Percentiles rank a stretch among this genome's conserved stretches.
phyloP scores from a whole-genome alignment of 352 stramenopile species.

The Phytophthora hybrid region DNA sequence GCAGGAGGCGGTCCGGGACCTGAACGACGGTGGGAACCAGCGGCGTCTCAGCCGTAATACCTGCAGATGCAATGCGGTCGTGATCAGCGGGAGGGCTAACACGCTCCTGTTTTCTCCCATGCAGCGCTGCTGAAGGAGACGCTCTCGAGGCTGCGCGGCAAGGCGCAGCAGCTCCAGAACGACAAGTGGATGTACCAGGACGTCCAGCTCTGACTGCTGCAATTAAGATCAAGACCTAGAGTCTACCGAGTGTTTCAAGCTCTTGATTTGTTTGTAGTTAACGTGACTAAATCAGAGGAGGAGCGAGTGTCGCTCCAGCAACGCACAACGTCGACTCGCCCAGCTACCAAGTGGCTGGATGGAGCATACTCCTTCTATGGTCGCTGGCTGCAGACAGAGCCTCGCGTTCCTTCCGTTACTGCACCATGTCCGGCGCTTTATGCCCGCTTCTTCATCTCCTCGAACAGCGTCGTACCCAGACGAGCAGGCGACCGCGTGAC shows the following conservation, averaged over 20 bases:
- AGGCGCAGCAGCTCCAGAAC: constrained; percentile 64
- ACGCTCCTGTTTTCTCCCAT: background rate
- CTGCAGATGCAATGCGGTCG: background rate
- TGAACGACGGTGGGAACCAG: constrained; percentile 51
- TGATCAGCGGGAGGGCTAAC: background rate
- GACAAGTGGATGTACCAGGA: constrained; percentile 86
- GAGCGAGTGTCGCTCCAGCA: constrained; percentile 4
- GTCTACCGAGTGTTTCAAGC: constrained; percentile 22
- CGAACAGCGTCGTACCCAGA: constrained; percentile 97
- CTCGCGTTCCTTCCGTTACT: constrained; percentile 23
- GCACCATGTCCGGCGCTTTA: constrained; percentile 34
- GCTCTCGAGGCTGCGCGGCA: constrained; percentile 57
- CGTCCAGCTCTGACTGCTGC: constrained; percentile 48
- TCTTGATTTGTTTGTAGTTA: constrained; percentile 40
- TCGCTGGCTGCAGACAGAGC: constrained; percentile 1
- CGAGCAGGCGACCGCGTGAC: constrained; percentile 97
- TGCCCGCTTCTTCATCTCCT: constrained; percentile 92
- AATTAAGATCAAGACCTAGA: background rate
- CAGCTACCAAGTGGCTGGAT: constrained; percentile 45
- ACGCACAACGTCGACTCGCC: constrained; percentile 15
- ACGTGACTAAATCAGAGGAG: constrained; percentile 36
- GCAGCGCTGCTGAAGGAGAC: constrained; percentile 67
- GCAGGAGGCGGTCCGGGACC: constrained; percentile 49
- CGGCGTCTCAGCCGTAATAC: background rate
- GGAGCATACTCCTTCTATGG: background rate